These are phyloP conservation scores for Penicillium antarcticum DNA, from an alignment of 495 filamentous ascomycete genomes.

Conservation along the genomic window DNA sequence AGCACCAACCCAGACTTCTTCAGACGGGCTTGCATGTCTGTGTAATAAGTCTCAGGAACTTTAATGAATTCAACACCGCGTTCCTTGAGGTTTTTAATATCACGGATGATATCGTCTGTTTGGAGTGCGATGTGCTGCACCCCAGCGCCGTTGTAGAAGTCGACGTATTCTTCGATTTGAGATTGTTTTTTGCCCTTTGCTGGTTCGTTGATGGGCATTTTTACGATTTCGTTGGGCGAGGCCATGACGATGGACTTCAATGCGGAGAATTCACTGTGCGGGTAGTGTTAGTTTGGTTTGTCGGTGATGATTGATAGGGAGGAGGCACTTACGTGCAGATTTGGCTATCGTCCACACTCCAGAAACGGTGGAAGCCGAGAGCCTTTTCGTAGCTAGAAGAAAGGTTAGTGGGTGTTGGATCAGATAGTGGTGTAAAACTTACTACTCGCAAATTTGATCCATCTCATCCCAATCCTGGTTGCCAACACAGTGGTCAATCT, in stretches of 20 bases:
- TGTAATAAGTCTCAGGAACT: conserved; percentile 80
- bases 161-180: conserved; percentile 91
- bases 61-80: conserved; percentile 86
- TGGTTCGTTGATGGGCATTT: conserved; percentile 98
- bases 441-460: conserved; percentile 78
- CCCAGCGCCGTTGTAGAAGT: conserved; percentile 80
- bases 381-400: conserved; percentile 68
- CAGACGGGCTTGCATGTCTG: conserved; percentile 66
- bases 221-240: conserved; percentile 74
- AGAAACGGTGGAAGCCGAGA: conserved; percentile 93
- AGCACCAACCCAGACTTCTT: conserved; percentile 51
- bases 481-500: conserved; percentile 90
- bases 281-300: neutral
- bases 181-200: conserved; percentile 78
- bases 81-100: conserved; percentile 69
- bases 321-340: conserved; percentile 61
- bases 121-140: conserved; percentile 90
- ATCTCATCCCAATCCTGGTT: conserved; percentile 92
- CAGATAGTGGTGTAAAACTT: neutral
- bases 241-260: conserved; percentile 86
- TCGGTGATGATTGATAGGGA: neutral
- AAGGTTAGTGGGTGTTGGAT: neutral
- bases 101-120: conserved; percentile 70
- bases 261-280: conserved; percentile 67
- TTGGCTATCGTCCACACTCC: conserved; percentile 84